Conservation (phyloP, 495 filamentous ascomycete genomes). For the Pyrenopolyporus hunteri region DNA sequence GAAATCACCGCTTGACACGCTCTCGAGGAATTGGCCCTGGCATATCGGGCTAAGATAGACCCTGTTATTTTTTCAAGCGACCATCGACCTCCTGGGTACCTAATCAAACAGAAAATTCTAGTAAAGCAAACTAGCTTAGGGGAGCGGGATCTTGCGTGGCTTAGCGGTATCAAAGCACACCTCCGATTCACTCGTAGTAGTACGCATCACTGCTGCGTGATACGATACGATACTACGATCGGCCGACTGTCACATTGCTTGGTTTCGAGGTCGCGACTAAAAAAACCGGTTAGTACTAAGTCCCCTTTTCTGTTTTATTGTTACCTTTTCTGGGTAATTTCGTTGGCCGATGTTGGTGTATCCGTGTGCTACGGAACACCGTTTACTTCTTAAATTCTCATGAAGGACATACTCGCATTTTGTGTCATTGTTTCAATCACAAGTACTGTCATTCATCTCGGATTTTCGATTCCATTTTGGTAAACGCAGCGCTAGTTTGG, state of each 20-base stretch:
- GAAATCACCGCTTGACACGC: slow-evolving; percentile 12
- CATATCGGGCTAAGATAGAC: slow-evolving; percentile 21
- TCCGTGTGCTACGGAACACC: slow-evolving; percentile 9
- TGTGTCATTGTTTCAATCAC: slow-evolving; percentile 6
- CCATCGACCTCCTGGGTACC: slow-evolving; percentile 4
- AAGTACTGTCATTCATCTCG: slow-evolving; percentile 19
- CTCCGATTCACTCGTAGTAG: slow-evolving; percentile 1
- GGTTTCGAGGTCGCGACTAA: slow-evolving; percentile 10
- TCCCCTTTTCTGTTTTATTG: neutral
- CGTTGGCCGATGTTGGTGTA: neutral
- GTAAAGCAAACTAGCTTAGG: neutral
- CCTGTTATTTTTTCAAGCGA: slow-evolving; percentile 3
- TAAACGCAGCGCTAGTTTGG: slow-evolving; percentile 18
- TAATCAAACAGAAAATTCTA: slow-evolving; percentile 27
- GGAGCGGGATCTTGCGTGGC: slow-evolving; percentile 14
- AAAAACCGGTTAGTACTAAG: slow-evolving; percentile 24
- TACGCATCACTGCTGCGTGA: slow-evolving; percentile 11
- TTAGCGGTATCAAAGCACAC: slow-evolving; percentile 8
- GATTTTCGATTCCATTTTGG: slow-evolving; percentile 14
- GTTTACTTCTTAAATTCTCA: slow-evolving; percentile 10
- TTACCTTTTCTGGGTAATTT: slow-evolving; percentile 2
- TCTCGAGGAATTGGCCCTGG: slow-evolving; percentile 8
- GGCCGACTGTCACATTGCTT: slow-evolving; percentile 18
- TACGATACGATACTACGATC: too few relatives aligned
- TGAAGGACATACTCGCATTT: neutral